Evolutionary conservation across 164 flowering plant species (phyloP).

Genomic region (Protea cynaroides): DNA sequence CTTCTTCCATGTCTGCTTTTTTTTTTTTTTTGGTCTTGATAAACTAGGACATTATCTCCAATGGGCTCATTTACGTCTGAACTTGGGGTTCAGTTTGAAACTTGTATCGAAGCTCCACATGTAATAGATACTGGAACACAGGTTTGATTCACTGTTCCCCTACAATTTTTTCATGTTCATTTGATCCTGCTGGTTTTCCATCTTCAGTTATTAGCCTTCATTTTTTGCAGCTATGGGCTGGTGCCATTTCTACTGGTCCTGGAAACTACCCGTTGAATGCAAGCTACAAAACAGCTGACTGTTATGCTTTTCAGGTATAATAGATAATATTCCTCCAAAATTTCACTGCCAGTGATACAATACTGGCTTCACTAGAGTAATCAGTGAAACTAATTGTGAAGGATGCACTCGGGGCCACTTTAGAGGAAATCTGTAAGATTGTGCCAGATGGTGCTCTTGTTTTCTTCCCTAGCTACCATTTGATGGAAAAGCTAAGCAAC

Average conservation of each 20-base stretch:
- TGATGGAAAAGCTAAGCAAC: slow-evolving; percentile 74
- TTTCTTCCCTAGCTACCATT: slow-evolving; percentile 94
- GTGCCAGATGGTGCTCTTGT: slow-evolving; percentile 90
- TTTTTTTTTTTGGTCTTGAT: neutral
- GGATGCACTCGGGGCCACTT: slow-evolving; percentile 83
- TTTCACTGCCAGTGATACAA: neutral
- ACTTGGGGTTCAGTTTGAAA: slow-evolving; percentile 89
- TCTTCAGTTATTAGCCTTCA: slow-evolving; percentile 7
- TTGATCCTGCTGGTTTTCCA: slow-evolving; percentile 6
- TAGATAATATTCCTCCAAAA: neutral
- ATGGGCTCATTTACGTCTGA: slow-evolving; percentile 87
- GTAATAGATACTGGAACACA: slow-evolving; percentile 81
- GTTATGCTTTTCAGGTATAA: slow-evolving; percentile 74
- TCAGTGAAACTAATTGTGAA: slow-evolving; percentile 24
- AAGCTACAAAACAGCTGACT: slow-evolving; percentile 86
- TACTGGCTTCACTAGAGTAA: neutral
- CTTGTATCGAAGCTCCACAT: slow-evolving; percentile 95
- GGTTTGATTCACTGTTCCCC: slow-evolving; percentile 27
- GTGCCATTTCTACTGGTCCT: slow-evolving; percentile 68
- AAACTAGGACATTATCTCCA: slow-evolving; percentile 82
- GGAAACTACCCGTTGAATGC: slow-evolving; percentile 77
- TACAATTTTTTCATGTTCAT: slow-evolving; percentile 1
- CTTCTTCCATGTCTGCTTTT: no score
- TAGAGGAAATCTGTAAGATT: slow-evolving; percentile 73
- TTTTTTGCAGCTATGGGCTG: slow-evolving; percentile 67